Conservation (phyloP, 768 basidiomycete species). For the Boletus fagicola region DNA sequence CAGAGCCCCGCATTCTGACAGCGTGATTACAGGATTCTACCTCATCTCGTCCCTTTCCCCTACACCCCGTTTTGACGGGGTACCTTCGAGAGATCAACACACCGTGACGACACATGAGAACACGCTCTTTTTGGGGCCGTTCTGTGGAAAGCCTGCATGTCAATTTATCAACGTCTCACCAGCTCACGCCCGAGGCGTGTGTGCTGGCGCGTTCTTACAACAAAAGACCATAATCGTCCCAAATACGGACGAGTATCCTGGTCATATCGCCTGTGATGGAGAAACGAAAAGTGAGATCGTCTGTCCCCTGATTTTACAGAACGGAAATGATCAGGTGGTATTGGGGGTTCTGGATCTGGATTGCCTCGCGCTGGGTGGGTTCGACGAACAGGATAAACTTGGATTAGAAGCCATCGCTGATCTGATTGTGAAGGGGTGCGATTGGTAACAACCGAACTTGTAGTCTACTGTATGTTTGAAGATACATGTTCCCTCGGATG, state of each 20-base stretch:
- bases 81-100: slow-evolving; percentile 14
- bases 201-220: slow-evolving; percentile 71
- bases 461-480: slow-evolving; percentile 11
- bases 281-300: slow-evolving; percentile 91
- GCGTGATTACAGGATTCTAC: slow-evolving; percentile 72
- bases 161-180: slow-evolving; percentile 66
- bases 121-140: slow-evolving; percentile 71
- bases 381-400: slow-evolving; percentile 71
- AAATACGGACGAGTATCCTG: slow-evolving; percentile 79
- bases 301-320: slow-evolving; percentile 58
- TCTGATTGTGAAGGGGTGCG: slow-evolving; percentile 59
- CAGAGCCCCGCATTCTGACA: slow-evolving; percentile 19
- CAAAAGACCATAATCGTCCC: slow-evolving; percentile 61
- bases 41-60: slow-evolving; percentile 66
- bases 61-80: slow-evolving; percentile 30
- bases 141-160: slow-evolving; percentile 91
- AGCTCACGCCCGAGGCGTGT: slow-evolving; percentile 70
- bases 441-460: slow-evolving; percentile 49
- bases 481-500: not conserved
- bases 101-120: slow-evolving; percentile 8
- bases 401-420: slow-evolving; percentile 74
- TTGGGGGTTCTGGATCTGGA: slow-evolving; percentile 83
- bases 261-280: slow-evolving; percentile 93
- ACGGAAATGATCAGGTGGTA: slow-evolving; percentile 33
- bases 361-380: slow-evolving; percentile 68